Evolutionary conservation across 2,329 filamentous ascomycete genomes (phyloP).

Genomic region (Fusarium oxysporum): DNA sequence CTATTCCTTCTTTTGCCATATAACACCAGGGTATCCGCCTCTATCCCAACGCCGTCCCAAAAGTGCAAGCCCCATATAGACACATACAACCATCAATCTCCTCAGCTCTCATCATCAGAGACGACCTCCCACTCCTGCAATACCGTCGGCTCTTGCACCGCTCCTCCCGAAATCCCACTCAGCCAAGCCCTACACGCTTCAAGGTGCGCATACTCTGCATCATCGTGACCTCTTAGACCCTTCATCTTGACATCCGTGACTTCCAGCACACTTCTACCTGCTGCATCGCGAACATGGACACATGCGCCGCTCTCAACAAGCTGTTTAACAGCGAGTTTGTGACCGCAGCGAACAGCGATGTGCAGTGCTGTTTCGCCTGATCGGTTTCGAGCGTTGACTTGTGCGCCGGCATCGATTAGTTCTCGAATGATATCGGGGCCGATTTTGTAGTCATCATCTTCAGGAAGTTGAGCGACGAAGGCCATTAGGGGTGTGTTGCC

Average conservation of each 20-base stretch:
- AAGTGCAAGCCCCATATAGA: background rate
- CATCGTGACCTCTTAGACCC: constrained; percentile 45
- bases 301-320: constrained; percentile 61
- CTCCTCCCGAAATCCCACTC: constrained; percentile 51
- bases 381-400: constrained; percentile 63
- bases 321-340: constrained; percentile 62
- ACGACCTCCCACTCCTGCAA: constrained; percentile 55
- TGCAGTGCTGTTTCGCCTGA: constrained; percentile 67
- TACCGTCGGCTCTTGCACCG: constrained; percentile 54
- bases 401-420: constrained; percentile 57
- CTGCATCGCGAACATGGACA: constrained; percentile 59
- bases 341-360: constrained; percentile 63
- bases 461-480: constrained; percentile 62
- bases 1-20: constrained; percentile 5
- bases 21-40: constrained; percentile 17
- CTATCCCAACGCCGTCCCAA: constrained; percentile 19
- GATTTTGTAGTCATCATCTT: constrained; percentile 62
- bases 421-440: constrained; percentile 59
- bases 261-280: constrained; percentile 59
- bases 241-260: constrained; percentile 57
- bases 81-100: background rate
- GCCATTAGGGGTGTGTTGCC: constrained; percentile 68
- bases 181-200: constrained; percentile 61
- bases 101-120: background rate
- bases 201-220: constrained; percentile 55